Evolutionary conservation across 805 yeast genomes (phyloP), one percentile per base, ranked within the genome.

Genomic region (Yamadazyma insecticola): DNA sequence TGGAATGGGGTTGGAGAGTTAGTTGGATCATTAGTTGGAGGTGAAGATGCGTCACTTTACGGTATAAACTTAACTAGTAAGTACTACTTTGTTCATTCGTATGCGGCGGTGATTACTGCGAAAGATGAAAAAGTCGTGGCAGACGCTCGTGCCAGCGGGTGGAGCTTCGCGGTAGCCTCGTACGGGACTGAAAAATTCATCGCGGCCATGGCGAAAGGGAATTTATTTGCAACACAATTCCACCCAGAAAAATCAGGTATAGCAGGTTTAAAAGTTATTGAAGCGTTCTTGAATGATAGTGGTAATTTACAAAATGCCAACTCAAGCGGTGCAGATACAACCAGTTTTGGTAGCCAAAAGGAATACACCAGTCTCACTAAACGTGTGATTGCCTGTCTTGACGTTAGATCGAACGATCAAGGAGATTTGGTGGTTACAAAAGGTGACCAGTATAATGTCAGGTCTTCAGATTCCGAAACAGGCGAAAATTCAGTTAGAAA

Each of bases 211-310:
- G 29, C 78, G 18, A 81, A 72, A 48, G 86, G 71, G 37, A 89
- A 87, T 41, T 65, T 90, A 8, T 85, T 92, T 59, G 96, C 97
- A 25, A 92, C 97, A 1, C 99, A 92, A 57, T 92, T 92, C 58
- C 99, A 92, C 59, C 99, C 99, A n/a, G 99, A 92, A 53, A 92
- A 92, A 57, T 86, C 96, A 3, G 98, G 98, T 9, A 52, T 66
- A 14, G 95, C 96, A 4, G 99, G 99, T 29, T 64, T 92, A 26
- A 72, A 74, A 39, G 76, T 90, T 7, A 72, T 92, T 36, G 71
- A 72, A 36, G 74, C 84, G 16, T 92, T 92, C 52, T 63, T 92
- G 45, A 26, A 30, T 53, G 44, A 40, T 28, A 35, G 13, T 43
- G 12, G 38, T 12, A 43, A 27, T 13, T 13, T 27, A 9, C 8